Percentiles rank a stretch among this genome's conserved stretches.
Evolutionary conservation across 2,329 filamentous ascomycete species (phyloP).

Genomic region (Aspergillus transmontanensis): DNA sequence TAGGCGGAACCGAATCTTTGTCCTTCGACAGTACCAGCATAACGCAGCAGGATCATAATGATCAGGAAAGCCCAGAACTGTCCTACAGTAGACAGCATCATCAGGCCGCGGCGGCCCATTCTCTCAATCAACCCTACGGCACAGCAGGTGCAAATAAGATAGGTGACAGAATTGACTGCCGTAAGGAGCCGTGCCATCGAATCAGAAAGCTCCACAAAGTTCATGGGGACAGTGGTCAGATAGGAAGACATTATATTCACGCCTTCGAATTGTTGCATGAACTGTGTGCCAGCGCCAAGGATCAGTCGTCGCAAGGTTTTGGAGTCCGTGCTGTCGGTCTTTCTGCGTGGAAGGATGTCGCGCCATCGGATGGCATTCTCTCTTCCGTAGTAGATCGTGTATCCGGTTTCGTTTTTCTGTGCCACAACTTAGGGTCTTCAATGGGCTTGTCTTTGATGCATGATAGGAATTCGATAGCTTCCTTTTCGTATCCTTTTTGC

Average conservation of each 20-base stretch:
- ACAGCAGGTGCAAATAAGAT: constrained; percentile 51
- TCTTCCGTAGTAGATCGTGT: no score
- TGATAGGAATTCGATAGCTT: constrained; percentile 20
- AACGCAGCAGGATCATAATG: constrained; percentile 52
- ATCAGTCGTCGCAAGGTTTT: constrained; percentile 52
- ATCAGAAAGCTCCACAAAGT: constrained; percentile 31
- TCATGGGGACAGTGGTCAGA: constrained; percentile 61
- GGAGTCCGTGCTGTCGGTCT: constrained; percentile 40
- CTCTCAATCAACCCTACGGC: constrained; percentile 53
- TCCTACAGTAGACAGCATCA: constrained; percentile 56
- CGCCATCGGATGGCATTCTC: no score
- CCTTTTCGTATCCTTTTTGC: constrained; percentile 44
- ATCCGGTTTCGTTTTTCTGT: no score
- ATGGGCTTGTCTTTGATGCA: no score
- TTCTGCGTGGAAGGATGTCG: constrained; percentile 13
- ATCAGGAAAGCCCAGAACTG: constrained; percentile 55
- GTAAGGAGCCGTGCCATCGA: constrained; percentile 57
- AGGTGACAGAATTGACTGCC: constrained; percentile 56
- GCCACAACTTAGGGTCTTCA: no score
- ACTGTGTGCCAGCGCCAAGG: constrained; percentile 57
- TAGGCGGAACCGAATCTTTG: not conserved
- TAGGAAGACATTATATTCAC: constrained; percentile 49
- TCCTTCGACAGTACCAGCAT: constrained; percentile 34
- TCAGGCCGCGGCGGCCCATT: constrained; percentile 59
- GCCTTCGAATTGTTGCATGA: constrained; percentile 54